Evolutionary conservation across 768 basidiomycete species (phyloP), one percentile per base, ranked within the genome.

Genomic region (Gymnopilus dilepis): DNA sequence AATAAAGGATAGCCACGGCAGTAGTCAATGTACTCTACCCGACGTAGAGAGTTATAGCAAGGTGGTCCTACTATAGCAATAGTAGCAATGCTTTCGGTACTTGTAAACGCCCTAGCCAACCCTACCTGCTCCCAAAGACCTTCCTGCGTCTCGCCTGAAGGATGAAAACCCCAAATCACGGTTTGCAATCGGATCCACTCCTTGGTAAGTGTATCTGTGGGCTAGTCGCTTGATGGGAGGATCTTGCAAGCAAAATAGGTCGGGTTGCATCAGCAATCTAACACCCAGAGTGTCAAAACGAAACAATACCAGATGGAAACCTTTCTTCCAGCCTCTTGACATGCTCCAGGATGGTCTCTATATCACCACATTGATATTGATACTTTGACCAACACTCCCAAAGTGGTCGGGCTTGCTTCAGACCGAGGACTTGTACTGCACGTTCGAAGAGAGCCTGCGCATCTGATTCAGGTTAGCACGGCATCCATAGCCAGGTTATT

Each of bases 361-460:
- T 80, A 74, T 96, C 94, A n/a, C 94, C 94, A 69, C 92, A 98
- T 69, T 93, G 90, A 76, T 95, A 98, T 74, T 97, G 94, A 76
- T 97, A 97, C 58, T 90, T 83, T 4, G 95, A 89, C 97, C 96
- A 99, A 43, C 93, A 86, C 70, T 97, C 95, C 96, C 96, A 99
- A 17, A 99, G 82, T 0, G 91, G 89, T 34, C 92, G 82, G 15
- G 94, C 93, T 41, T 86, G 85, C 47, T 93, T 91, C 7, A 91
- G 78, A 11, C 89, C 76, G 73, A 97, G 94, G 4, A 84, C 89
- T 15, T 82, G 74, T 24, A 97, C 91, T 6, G 93, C 89, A 24
- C 92, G 86, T 72, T 99, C 97, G 71, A 99, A 99, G 30, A 99
- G 78, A 0, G 97, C 97, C 57, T 96, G 87, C 1, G 97, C 97